These are phyloP conservation scores for Zygoascus flipseniorum DNA, from an alignment of 805 yeast genomes.

Conservation along the genomic window DNA sequence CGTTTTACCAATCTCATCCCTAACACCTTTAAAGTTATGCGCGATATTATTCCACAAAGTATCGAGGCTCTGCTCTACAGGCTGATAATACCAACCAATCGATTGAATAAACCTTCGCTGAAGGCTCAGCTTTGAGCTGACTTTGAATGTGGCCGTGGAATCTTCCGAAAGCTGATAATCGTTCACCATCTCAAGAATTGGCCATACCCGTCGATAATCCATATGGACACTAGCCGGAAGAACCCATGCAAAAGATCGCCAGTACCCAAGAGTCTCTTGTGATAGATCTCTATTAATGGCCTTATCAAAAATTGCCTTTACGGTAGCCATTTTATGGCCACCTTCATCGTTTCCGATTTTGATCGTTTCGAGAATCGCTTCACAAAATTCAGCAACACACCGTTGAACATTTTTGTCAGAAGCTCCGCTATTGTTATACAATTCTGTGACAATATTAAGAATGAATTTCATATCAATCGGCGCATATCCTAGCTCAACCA, in stretches of 20 bases:
- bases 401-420: constrained; percentile 74
- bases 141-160: constrained; percentile 56
- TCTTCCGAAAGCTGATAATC: constrained; percentile 22
- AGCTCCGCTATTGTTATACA: constrained; percentile 44
- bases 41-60: constrained; percentile 40
- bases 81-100: constrained; percentile 46
- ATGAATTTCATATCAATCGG: constrained; percentile 32
- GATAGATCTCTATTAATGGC: constrained; percentile 53
- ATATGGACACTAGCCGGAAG: constrained; percentile 54
- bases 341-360: constrained; percentile 7
- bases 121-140: constrained; percentile 52
- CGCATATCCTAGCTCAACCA: constrained; percentile 40
- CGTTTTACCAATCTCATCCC: constrained; percentile 57
- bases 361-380: constrained; percentile 47
- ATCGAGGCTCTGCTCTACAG: constrained; percentile 36
- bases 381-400: constrained; percentile 58
- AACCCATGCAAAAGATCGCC: constrained; percentile 64
- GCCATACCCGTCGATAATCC: constrained; percentile 50
- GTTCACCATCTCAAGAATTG: constrained; percentile 38
- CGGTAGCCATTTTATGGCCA: constrained; percentile 21
- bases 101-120: constrained; percentile 43
- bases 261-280: constrained; percentile 63
- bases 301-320: constrained; percentile 30
- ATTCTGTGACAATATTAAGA: constrained; percentile 42
- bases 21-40: constrained; percentile 66